Conservation (phyloP, 2,329 filamentous ascomycete species). For the Metarhizium anisopliae region DNA sequence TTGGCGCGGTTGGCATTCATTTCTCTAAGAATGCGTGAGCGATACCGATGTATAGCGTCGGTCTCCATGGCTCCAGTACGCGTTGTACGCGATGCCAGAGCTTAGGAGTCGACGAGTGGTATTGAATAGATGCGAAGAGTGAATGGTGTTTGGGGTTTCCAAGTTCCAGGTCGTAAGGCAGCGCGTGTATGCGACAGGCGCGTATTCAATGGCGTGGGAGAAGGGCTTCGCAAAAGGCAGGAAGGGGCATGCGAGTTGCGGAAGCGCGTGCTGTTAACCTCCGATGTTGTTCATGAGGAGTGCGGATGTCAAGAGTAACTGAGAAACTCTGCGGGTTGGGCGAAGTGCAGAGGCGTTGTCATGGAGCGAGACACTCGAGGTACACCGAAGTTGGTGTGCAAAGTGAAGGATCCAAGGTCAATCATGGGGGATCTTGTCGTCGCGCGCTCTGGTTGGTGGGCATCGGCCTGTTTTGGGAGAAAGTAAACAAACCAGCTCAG, state of each 20-base stretch:
- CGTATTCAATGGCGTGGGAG: not conserved
- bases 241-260: constrained; percentile 6
- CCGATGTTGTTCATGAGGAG: not conserved
- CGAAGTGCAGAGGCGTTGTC: not conserved
- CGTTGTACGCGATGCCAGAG: constrained; percentile 14
- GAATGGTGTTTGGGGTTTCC: not conserved
- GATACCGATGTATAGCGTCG: constrained; percentile 32
- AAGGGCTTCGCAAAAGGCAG: not conserved
- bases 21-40: constrained; percentile 40
- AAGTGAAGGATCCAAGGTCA: constrained; percentile 2
- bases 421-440: constrained; percentile 6
- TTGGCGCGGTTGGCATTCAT: constrained; percentile 44
- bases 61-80: constrained; percentile 29
- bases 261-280: not conserved
- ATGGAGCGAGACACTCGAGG: not conserved
- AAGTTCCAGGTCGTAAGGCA: not conserved
- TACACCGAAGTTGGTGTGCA: not conserved
- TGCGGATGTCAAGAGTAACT: not conserved
- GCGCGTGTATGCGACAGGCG: not conserved
- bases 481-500: constrained; percentile 24
- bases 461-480: constrained; percentile 20
- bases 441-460: constrained; percentile 10
- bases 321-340: not conserved
- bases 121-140: constrained; percentile 9
- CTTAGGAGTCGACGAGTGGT: constrained; percentile 11